phyloP scores from a whole-genome alignment of 2,329 filamentous ascomycete species.

The Trichoderma atrobrunneum region DNA sequence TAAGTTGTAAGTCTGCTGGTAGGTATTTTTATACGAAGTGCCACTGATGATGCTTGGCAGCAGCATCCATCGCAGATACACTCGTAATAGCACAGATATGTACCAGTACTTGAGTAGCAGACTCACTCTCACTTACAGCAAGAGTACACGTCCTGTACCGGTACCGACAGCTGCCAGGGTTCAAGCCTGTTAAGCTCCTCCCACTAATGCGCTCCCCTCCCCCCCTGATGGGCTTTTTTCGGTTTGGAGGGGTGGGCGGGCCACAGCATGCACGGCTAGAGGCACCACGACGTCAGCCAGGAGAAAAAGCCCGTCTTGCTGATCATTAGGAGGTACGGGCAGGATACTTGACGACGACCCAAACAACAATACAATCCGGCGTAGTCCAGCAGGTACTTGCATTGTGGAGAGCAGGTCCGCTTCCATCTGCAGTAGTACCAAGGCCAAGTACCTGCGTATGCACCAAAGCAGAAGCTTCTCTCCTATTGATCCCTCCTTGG shows the following conservation, averaged over 20 bases:
- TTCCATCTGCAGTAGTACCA: neutral
- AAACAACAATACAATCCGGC: neutral
- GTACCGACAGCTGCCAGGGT: neutral
- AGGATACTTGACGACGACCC: neutral
- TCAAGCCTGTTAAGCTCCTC: constrained; percentile 2
- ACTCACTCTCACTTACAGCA: neutral
- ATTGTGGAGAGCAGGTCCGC: constrained; percentile 2
- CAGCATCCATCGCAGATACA: neutral
- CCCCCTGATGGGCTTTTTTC: neutral
- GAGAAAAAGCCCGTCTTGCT: neutral
- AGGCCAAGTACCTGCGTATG: neutral
- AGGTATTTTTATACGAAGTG: neutral
- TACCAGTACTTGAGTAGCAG: neutral
- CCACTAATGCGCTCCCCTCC: neutral
- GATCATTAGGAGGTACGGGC: neutral
- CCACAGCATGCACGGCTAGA: neutral
- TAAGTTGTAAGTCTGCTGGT: neutral
- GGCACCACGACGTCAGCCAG: constrained; percentile 19
- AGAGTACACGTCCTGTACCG: neutral
- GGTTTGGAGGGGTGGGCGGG: constrained; percentile 8
- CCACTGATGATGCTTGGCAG: neutral
- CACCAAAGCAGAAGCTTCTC: constrained; percentile 13
- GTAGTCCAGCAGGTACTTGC: neutral
- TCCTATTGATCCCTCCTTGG: constrained; percentile 21
- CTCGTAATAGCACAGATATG: neutral